These are phyloP conservation scores for Mangifera indica DNA, from an alignment of 345 rosid genomes.

Conservation along the genomic window DNA sequence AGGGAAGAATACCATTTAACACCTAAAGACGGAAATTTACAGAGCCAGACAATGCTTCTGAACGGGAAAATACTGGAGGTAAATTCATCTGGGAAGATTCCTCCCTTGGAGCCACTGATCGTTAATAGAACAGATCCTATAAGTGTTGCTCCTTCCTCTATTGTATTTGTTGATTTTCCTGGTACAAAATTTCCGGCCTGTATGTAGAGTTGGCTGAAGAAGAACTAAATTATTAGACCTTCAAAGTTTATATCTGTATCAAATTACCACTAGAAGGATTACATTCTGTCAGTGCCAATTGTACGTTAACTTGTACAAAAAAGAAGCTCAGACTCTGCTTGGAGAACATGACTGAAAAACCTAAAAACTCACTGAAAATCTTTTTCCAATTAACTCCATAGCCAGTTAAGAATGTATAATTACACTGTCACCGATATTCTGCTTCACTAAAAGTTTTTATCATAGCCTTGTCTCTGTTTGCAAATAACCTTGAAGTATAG, in stretches of 20 bases:
- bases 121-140: conserved; percentile 33
- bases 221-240: not conserved
- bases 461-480: not conserved
- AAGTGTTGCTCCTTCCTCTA: conserved; percentile 38
- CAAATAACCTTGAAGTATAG: not conserved
- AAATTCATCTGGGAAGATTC: conserved; percentile 34
- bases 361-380: not conserved
- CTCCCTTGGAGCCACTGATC: conserved; percentile 35
- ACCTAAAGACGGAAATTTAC: conserved; percentile 39
- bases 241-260: too few relatives aligned
- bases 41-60: conserved; percentile 44
- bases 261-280: too few relatives aligned
- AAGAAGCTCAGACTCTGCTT: not conserved
- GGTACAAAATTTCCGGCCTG: conserved; percentile 35
- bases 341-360: not conserved
- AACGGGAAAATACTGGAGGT: conserved; percentile 38
- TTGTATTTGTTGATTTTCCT: conserved; percentile 40
- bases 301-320: too few relatives aligned
- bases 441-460: not conserved
- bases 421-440: not conserved
- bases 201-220: conserved; percentile 5
- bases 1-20: conserved; percentile 53
- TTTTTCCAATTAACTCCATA: not conserved
- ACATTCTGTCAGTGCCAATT: too few relatives aligned
- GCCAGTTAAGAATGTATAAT: not conserved